A percentile compares a stretch with the other conserved stretches of the same genome.
phyloP scores from a whole-genome alignment of 371 early-diverging fungal genomes.

The Mucor lusitanicus region DNA sequence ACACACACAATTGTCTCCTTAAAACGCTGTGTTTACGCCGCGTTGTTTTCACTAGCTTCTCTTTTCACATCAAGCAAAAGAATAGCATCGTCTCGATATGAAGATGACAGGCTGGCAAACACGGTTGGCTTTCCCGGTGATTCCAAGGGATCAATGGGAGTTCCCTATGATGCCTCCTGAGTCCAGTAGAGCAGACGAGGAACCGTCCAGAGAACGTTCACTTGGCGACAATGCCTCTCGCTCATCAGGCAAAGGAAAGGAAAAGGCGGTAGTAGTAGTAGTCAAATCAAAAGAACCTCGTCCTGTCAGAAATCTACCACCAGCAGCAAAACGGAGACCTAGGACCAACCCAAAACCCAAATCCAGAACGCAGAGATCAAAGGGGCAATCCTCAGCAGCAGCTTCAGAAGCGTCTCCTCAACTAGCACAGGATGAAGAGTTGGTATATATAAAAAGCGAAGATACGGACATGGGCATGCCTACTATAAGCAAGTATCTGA shows the following conservation, averaged over 20 bases:
- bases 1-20: not conserved
- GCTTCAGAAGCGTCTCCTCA: not conserved
- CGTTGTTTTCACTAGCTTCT: not conserved
- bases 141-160: not conserved
- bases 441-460: not conserved
- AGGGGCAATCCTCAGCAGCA: not conserved
- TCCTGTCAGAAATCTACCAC: not conserved
- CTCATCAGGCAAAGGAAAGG: not conserved
- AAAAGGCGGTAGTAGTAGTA: not conserved
- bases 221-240: not conserved
- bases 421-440: not conserved
- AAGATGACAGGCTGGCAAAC: constrained; percentile 3
- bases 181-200: not conserved
- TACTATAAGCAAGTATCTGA: not conserved
- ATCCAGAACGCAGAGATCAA: not conserved
- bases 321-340: not conserved
- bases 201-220: not conserved
- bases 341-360: not conserved
- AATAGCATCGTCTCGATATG: not conserved
- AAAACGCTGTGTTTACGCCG: not conserved
- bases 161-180: not conserved
- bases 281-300: not conserved
- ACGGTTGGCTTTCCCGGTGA: not conserved
- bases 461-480: not conserved
- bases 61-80: not conserved